Evolutionary conservation across 495 filamentous ascomycete genomes (phyloP).

Genomic region (Xylaria scruposa): DNA sequence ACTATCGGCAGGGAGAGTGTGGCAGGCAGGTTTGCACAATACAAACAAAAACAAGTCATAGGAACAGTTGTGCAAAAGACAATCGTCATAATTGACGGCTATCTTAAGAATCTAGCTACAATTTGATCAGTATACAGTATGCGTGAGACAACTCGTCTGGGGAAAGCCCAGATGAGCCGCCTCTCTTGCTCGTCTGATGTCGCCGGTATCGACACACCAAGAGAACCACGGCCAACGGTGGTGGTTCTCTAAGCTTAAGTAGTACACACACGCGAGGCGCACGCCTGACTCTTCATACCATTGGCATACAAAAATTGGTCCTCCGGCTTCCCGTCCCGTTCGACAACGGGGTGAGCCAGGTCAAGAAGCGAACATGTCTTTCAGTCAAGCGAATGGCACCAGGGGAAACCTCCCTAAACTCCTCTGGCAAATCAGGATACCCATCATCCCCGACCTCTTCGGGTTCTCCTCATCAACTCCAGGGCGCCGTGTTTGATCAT

Average conservation of each 20-base stretch:
- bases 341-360: constrained; percentile 30
- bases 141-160: not conserved
- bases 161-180: not conserved
- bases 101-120: constrained; percentile 25
- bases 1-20: not conserved
- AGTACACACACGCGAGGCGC: constrained; percentile 21
- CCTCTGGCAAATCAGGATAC: constrained; percentile 22
- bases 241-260: not conserved
- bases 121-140: constrained; percentile 25
- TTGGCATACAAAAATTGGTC: constrained; percentile 33
- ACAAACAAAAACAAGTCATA: not conserved
- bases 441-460: constrained; percentile 7
- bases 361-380: constrained; percentile 43
- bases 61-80: not conserved
- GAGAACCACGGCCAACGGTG: not conserved
- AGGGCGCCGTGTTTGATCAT: constrained; percentile 39
- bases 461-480: constrained; percentile 35
- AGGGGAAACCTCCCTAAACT: constrained; percentile 11
- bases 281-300: constrained; percentile 31
- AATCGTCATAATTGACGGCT: constrained; percentile 10
- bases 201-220: not conserved
- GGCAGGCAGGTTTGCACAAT: not conserved
- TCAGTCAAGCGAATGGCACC: constrained; percentile 40
- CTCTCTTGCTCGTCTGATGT: constrained; percentile 7
- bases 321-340: constrained; percentile 27